Base-by-base conservation (phyloP, 345 rosid species). In the Euphorbia lathyris region DNA sequence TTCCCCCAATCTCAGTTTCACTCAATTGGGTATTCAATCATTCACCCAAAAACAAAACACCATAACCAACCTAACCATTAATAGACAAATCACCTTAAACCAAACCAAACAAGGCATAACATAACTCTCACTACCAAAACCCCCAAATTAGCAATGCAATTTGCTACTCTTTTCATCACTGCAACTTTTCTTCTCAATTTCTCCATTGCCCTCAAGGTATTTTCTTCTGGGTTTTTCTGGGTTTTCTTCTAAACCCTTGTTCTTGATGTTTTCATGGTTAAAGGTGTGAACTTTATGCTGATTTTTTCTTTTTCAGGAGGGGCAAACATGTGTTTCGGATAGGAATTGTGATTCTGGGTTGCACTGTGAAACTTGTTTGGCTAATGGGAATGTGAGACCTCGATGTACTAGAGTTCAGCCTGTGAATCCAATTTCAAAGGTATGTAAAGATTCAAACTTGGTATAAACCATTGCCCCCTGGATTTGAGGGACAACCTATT, bases 171-270 rank as follows among this genome's bases (percentile, higher is more conserved):
- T 26, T 34, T 84, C 69, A 73, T 84, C 69, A 73, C 83, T 48
- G n/a, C 83, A 32, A 70, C 79, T 72, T 67, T 82, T 68, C 72
- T 93, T 69, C 64, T 83, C 68, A 42, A 45, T 64, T 68, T 70
- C 67, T 82, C 88, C 42, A 74, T 74, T 82, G 90, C 94, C 70
- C 87, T 81, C 68, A 81, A 82, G 96, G 96, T 89, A 67, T 55
- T 29, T n/a, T 13, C 8, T 22, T 2, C 3, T 52, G 16, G 58
- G 27, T 25, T 51, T 11, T 22, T 2, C 3, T 52, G 16, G 58
- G 27, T 25, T 51, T 11, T 63, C 36, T 0, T 42, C 25, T 26
- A 22, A 58, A 16, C 60, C 2, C 38, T 10, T 68, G 16, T 65
- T 6, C 32, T 29, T 43, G 40, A 45, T 51, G 9, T 20, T 29